Evolutionary conservation across 768 basidiomycete genomes (phyloP).

Genomic region (Fomitopsis pulvina): DNA sequence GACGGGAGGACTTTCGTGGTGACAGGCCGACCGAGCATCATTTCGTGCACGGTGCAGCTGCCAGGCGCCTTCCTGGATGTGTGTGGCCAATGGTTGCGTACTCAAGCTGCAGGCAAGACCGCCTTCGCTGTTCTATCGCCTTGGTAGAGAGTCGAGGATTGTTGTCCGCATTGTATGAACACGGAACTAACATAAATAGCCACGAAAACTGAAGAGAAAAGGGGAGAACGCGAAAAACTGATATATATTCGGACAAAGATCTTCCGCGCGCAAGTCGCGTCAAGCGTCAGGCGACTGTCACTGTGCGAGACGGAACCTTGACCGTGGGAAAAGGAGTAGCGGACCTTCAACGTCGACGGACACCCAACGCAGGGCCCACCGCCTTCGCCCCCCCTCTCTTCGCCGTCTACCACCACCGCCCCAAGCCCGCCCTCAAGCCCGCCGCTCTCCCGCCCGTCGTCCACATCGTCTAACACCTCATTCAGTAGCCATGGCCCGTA

Average conservation of each 20-base stretch:
- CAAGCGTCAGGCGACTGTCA: conserved; percentile 6
- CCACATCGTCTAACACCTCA: conserved; percentile 13
- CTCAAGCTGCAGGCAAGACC: no score
- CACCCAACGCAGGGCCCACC: conserved; percentile 17
- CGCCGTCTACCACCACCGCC: conserved; percentile 20
- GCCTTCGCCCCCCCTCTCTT: conserved; percentile 14
- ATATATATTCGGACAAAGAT: background rate
- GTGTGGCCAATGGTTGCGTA: no score
- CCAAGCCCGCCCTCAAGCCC: conserved; percentile 11
- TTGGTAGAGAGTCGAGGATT: no score
- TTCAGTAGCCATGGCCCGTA: conserved; percentile 65
- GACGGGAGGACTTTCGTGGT: no score
- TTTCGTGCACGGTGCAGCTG: no score
- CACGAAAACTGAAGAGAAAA: no score
- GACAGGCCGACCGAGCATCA: no score
- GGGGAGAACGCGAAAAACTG: no score
- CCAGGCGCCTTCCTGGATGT: no score
- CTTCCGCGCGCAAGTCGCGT: conserved; percentile 5
- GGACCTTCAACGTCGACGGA: conserved; percentile 19
- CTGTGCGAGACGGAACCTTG: conserved; percentile 17
- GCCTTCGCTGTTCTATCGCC: no score
- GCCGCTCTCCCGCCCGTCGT: conserved; percentile 14
- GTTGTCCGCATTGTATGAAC: no score
- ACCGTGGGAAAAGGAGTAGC: conserved; percentile 23
- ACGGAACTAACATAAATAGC: no score